Evolutionary conservation across 2,329 filamentous ascomycete genomes (phyloP).

Genomic region (Paraphoma sp.): DNA sequence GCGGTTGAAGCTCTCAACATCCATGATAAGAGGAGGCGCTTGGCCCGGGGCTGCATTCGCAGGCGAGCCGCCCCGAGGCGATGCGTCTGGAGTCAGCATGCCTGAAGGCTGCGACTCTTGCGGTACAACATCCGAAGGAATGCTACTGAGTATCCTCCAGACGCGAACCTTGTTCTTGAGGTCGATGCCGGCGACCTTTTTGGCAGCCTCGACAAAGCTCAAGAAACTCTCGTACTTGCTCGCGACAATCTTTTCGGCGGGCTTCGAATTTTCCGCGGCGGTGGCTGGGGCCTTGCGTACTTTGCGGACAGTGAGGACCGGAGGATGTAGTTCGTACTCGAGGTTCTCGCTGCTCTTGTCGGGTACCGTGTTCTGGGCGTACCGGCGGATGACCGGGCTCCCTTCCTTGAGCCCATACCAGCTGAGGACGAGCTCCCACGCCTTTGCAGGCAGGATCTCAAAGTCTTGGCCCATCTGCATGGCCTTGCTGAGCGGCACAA

Average conservation of each 20-base stretch:
- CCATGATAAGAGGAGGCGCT: constrained; percentile 63
- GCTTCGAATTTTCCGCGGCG: constrained; percentile 66
- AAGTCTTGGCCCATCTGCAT: constrained; percentile 71
- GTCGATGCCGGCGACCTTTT: constrained; percentile 71
- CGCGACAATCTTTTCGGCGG: constrained; percentile 71
- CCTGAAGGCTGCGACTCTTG: constrained; percentile 42
- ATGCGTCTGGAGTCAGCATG: constrained; percentile 54
- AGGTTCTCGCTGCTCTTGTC: constrained; percentile 67
- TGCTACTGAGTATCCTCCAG: constrained; percentile 67
- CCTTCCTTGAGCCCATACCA: constrained; percentile 81
- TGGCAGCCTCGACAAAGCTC: constrained; percentile 77
- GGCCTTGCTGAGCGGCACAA: constrained; percentile 76
- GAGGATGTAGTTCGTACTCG: constrained; percentile 83
- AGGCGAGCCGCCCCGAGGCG: constrained; percentile 53
- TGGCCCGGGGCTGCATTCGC: constrained; percentile 36
- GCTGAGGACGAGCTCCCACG: constrained; percentile 79
- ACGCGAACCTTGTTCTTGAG: constrained; percentile 76
- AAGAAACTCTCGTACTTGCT: constrained; percentile 75
- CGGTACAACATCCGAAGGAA: constrained; percentile 43
- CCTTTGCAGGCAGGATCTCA: constrained; percentile 76
- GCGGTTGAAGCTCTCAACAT: constrained; percentile 67
- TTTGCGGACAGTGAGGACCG: constrained; percentile 83
- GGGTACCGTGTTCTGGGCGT: constrained; percentile 76
- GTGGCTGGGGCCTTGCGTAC: constrained; percentile 68
- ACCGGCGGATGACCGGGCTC: constrained; percentile 75